Percentiles rank a stretch among this genome's conserved stretches.
phyloP scores from a whole-genome alignment of 164 flowering plant genomes.

The Tetracentron sinense region DNA sequence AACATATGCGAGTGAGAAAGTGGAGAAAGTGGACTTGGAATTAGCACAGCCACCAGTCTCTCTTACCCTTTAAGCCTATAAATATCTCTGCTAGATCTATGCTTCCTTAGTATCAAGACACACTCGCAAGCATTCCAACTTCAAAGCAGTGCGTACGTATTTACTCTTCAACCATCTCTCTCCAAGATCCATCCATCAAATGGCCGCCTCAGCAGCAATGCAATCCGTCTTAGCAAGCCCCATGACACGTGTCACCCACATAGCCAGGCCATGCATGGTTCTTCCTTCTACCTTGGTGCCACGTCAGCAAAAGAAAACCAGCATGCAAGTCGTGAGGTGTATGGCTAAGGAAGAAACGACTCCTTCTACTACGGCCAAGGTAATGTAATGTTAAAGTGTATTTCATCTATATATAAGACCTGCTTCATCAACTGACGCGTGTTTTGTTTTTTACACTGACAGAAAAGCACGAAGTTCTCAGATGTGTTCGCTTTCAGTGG shows the following conservation, averaged over 20 bases:
- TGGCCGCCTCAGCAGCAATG: slow-evolving; percentile 27
- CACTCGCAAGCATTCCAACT: neutral
- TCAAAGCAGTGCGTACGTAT: neutral
- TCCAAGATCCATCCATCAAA: neutral
- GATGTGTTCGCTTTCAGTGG: slow-evolving; percentile 57
- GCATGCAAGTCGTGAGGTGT: slow-evolving; percentile 15
- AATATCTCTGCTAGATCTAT: neutral
- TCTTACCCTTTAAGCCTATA: neutral
- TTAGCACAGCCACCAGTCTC: slow-evolving; percentile 10
- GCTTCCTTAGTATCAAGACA: neutral
- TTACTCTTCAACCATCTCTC: neutral
- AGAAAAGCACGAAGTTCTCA: slow-evolving; percentile 35
- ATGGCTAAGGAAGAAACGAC: slow-evolving; percentile 22
- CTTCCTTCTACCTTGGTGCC: neutral
- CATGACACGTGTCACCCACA: neutral
- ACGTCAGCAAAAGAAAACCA: slow-evolving; percentile 5
- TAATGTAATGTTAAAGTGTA: neutral
- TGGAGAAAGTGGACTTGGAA: slow-evolving; percentile 9
- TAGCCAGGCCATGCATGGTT: neutral
- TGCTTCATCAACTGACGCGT: neutral
- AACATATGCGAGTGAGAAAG: neutral
- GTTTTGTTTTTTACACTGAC: neutral
- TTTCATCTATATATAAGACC: neutral
- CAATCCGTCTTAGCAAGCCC: slow-evolving; percentile 24
- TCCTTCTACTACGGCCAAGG: neutral